phyloP scores from a whole-genome alignment of 352 stramenopile genomes.

The Achlya hypogyna region DNA sequence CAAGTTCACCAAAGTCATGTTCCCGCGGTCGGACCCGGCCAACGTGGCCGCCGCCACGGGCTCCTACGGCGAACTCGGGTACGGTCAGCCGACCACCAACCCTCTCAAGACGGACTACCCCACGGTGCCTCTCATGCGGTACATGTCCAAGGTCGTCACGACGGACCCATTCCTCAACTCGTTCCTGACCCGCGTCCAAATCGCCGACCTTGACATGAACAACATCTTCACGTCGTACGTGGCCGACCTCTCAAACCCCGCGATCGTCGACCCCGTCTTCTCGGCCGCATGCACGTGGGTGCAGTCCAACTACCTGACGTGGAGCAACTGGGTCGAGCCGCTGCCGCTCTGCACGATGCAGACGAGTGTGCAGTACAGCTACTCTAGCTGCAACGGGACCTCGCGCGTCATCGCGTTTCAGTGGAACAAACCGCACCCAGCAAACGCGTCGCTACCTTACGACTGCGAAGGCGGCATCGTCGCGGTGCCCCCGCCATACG shows the following conservation, averaged over 20 bases:
- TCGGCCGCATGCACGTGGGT: constrained; percentile 39
- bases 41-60: constrained; percentile 27
- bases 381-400: constrained; percentile 21
- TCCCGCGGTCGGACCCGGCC: constrained; percentile 28
- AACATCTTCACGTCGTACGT: constrained; percentile 29
- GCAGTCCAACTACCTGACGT: constrained; percentile 38
- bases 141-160: constrained; percentile 8
- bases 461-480: constrained; percentile 34
- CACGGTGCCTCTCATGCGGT: constrained; percentile 29
- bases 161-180: constrained; percentile 5
- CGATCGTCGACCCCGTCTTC: constrained; percentile 29
- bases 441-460: constrained; percentile 27
- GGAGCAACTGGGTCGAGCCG: constrained; percentile 36
- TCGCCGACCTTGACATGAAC: constrained; percentile 35
- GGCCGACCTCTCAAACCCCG: background rate
- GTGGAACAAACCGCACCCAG: constrained; percentile 33
- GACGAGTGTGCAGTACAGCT: constrained; percentile 23
- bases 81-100: constrained; percentile 30
- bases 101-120: constrained; percentile 38
- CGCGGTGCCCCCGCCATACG: constrained; percentile 24
- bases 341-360: constrained; percentile 32
- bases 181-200: constrained; percentile 25
- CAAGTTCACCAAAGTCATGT: constrained; percentile 31
- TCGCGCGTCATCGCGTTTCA: constrained; percentile 27
- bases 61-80: constrained; percentile 41